phyloP scores from a whole-genome alignment of 148 eudicot species.

The Heliamphora exappendiculata region DNA sequence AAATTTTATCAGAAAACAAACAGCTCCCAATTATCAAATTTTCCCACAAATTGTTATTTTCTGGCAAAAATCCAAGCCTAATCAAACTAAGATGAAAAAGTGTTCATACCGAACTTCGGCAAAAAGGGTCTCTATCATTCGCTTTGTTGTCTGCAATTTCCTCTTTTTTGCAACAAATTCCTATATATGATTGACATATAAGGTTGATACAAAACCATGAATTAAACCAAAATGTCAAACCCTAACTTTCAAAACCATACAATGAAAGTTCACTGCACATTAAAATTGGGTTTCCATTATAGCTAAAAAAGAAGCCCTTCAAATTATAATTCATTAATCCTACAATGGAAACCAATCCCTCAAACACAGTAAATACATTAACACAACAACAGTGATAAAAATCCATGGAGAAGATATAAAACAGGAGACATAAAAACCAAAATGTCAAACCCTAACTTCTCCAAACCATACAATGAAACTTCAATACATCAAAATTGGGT shows the following conservation, averaged over 20 bases:
- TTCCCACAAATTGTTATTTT: not conserved
- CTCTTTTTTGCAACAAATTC: constrained; percentile 48
- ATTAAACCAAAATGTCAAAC: not conserved
- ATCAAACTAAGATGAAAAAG: not conserved
- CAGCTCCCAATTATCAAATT: not conserved
- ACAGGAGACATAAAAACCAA: too few species aligned
- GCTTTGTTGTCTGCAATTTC: constrained; percentile 39
- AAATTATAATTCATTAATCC: too few species aligned
- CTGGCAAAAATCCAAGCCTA: not conserved
- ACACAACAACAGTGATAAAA: too few species aligned
- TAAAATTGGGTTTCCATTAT: too few species aligned
- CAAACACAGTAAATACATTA: not conserved
- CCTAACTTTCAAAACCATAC: not conserved
- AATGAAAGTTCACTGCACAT: not conserved
- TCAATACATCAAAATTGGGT: not conserved
- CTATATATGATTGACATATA: constrained; percentile 11
- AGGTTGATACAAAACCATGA: not conserved
- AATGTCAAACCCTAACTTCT: constrained; percentile 7
- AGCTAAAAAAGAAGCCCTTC: too few species aligned
- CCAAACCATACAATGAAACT: not conserved
- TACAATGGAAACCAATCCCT: too few species aligned
- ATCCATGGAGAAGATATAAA: too few species aligned
- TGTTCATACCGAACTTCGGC: constrained; percentile 40
- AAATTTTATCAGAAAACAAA: not conserved
- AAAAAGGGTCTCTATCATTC: constrained; percentile 29